Base-by-base conservation (phyloP, 164 flowering plant genomes). In the Chloranthus sessilifolius region DNA sequence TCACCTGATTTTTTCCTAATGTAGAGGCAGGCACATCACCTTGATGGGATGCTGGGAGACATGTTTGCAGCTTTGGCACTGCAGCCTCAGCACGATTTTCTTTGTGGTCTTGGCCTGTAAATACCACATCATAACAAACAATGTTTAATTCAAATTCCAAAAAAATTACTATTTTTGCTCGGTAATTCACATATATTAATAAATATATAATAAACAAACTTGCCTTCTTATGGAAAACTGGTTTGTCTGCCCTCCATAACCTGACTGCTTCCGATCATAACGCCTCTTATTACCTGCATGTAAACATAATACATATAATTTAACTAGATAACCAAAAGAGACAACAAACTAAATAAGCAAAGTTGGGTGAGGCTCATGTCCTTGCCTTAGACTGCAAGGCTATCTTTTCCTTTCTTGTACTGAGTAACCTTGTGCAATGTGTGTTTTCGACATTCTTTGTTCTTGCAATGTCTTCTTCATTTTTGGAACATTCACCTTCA, bases 381-480 rank as follows among this genome's bases (percentile, higher is more conserved):
- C n/a, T n/a, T 34, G n/a, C 60, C 61, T 58, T 58, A 55, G 1
- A 2, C 61, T 28, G 61, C 53, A 21, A 58, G 46, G 31, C 61
- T 58, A 41, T 58, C 61, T 55, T 58, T 58, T 5, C 61, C 55
- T 31, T 58, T 58, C 47, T 58, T 58, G 24, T 58, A 58, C 40
- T 58, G 61, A 15, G 61, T 58, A 40, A 58, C 61, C 47, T 58
- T 58, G 24, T 58, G 61, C 24, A 58, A 31, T 30, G 61, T 58
- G 36, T 58, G 61, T 31, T 58, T 58, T 48, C 17, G 39, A 30
- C 61, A 58, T 20, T 58, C 54, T 38, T 58, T 58, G 55, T 31
- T 58, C 54, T 58, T 58, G 48, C 61, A 58, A 23, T 9, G 61
- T 58, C 31, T 58, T 58, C 61, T 58, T 58, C 37, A 55, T 58